These are phyloP conservation scores for Didymellaceae sp. DNA, from an alignment of 2,329 filamentous ascomycete genomes.

Conservation along the genomic window DNA sequence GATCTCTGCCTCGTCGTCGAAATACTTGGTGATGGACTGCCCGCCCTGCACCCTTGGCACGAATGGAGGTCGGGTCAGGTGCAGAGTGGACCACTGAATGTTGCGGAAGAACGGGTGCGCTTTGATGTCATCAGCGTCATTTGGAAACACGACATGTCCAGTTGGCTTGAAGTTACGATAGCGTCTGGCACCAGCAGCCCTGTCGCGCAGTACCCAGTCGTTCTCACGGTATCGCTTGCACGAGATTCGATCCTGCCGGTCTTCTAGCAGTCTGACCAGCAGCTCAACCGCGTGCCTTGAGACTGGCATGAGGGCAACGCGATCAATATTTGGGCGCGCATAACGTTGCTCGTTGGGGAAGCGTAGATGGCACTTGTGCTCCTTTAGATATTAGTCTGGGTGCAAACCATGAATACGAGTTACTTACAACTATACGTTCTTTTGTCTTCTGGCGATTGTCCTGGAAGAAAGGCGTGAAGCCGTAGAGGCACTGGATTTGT, in stretches of 20 bases:
- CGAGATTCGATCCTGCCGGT: constrained; percentile 77
- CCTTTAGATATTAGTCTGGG: constrained; percentile 54
- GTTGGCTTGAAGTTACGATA: constrained; percentile 46
- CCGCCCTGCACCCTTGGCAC: constrained; percentile 69
- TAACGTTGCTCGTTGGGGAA: constrained; percentile 68
- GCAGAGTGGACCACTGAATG: constrained; percentile 78
- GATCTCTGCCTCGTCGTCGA: constrained; percentile 80
- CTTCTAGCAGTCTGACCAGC: constrained; percentile 73
- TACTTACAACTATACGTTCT: constrained; percentile 76
- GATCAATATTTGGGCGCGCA: constrained; percentile 59
- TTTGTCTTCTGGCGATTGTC: constrained; percentile 86
- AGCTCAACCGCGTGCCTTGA: constrained; percentile 78
- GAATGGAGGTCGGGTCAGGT: constrained; percentile 76
- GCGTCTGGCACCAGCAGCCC: constrained; percentile 29
- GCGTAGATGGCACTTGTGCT: constrained; percentile 71
- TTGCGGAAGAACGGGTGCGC: constrained; percentile 83
- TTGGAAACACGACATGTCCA: constrained; percentile 74
- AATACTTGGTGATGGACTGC: constrained; percentile 75
- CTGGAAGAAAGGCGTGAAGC: constrained; percentile 85
- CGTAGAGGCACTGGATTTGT: constrained; percentile 91
- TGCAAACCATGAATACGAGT: too few species aligned
- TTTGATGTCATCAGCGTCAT: constrained; percentile 91
- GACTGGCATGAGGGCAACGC: constrained; percentile 56
- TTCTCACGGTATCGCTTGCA: constrained; percentile 75
- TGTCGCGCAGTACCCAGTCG: constrained; percentile 55